phyloP scores from a whole-genome alignment of 129 eudicot genomes.

The Helianthus tuberosus region DNA sequence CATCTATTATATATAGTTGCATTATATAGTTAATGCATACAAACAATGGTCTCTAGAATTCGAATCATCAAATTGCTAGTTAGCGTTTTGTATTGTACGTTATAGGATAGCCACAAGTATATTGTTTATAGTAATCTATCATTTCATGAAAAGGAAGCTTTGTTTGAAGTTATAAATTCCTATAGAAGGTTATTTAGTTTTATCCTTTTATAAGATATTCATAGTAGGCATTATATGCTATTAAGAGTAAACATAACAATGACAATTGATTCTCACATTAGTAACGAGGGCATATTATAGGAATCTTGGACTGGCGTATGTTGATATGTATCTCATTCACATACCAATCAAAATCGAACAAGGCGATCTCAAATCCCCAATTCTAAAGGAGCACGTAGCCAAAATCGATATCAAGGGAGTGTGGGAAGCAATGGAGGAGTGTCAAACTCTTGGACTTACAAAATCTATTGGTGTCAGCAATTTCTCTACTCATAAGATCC shows the following conservation, averaged over 20 bases:
- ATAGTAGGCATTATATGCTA: too few species aligned
- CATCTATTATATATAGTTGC: too few species aligned
- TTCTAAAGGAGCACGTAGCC: slow-evolving; percentile 31
- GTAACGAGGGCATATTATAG: slow-evolving; percentile 18
- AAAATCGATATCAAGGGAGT: slow-evolving; percentile 50
- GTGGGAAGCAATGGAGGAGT: slow-evolving; percentile 75
- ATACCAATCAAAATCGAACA: slow-evolving; percentile 47
- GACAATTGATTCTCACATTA: not conserved
- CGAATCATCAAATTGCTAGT: too few species aligned
- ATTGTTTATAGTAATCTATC: too few species aligned
- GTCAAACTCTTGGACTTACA: slow-evolving; percentile 57
- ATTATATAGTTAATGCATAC: too few species aligned
- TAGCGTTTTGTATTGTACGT: too few species aligned
- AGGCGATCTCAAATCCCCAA: slow-evolving; percentile 21
- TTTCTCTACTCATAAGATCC: slow-evolving; percentile 44
- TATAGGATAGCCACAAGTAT: not conserved
- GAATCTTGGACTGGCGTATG: slow-evolving; percentile 55
- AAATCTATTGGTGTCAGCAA: slow-evolving; percentile 67
- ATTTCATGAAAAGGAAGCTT: too few species aligned
- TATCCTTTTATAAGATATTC: too few species aligned
- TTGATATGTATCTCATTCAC: slow-evolving; percentile 62
- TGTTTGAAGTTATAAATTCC: too few species aligned
- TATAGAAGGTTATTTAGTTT: too few species aligned
- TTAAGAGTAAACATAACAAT: too few species aligned
- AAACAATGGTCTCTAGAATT: too few species aligned